phyloP scores from a whole-genome alignment of 768 basidiomycete species.

The Termitomyces sp. region DNA sequence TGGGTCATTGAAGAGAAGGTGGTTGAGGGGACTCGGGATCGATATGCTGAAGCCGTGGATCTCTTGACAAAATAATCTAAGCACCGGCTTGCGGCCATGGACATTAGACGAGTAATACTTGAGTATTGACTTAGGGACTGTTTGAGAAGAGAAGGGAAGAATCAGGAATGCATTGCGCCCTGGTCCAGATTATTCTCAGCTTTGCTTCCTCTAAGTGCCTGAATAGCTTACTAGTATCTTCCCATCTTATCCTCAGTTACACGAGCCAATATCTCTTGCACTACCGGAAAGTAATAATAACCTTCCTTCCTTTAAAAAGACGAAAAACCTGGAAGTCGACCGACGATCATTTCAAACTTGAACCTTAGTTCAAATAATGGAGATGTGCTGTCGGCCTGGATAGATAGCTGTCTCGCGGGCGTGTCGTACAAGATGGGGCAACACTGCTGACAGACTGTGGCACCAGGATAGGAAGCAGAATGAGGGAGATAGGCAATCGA shows the following conservation, averaged over 20 bases:
- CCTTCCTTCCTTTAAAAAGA: not conserved
- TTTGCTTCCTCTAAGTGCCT: too few relatives aligned
- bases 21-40: conserved; percentile 68
- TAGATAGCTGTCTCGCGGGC: not conserved
- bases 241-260: too few relatives aligned
- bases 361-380: not conserved
- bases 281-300: not conserved
- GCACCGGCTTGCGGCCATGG: not conserved
- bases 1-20: conserved; percentile 78
- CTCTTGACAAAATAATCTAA: conserved; percentile 37
- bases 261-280: too few relatives aligned
- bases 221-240: too few relatives aligned
- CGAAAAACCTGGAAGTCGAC: not conserved
- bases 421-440: not conserved
- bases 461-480: not conserved
- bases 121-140: not conserved
- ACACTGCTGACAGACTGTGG: too few relatives aligned
- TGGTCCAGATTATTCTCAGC: too few relatives aligned
- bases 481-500: not conserved
- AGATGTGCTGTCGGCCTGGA: not conserved
- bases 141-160: too few relatives aligned
- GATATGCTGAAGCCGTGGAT: conserved; percentile 77
- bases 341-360: not conserved
- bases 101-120: too few relatives aligned
- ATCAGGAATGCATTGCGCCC: too few relatives aligned